Evolutionary conservation across 2,329 filamentous ascomycete species (phyloP).

Genomic region (Aspergillus fischeri): DNA sequence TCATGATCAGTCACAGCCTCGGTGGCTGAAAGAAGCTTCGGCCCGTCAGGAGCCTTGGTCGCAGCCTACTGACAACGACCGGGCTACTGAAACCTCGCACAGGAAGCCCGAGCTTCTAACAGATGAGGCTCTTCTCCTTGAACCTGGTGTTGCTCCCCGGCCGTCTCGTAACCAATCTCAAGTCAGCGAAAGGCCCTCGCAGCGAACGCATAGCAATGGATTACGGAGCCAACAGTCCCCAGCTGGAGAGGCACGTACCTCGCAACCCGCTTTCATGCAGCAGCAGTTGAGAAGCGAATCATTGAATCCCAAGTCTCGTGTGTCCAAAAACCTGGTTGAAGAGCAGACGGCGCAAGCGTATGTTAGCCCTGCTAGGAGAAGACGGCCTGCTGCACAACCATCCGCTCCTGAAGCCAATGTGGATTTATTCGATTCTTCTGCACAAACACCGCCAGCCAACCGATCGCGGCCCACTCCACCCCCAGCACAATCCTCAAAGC

Average conservation of each 20-base stretch:
- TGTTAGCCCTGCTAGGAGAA: conserved; percentile 78
- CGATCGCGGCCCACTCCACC: conserved; percentile 30
- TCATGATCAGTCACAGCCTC: conserved; percentile 76
- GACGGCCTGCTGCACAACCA: conserved; percentile 50
- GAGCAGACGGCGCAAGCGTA: conserved; percentile 80
- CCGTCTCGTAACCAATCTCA: conserved; percentile 23
- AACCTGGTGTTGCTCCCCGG: conserved; percentile 26
- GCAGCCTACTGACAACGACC: conserved; percentile 15
- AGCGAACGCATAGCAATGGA: conserved; percentile 15
- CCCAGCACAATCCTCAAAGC: conserved; percentile 34
- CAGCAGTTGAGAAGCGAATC: conserved; percentile 34
- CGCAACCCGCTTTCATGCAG: conserved; percentile 55
- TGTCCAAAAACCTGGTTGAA: conserved; percentile 70
- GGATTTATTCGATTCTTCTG: conserved; percentile 60
- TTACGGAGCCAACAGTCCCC: conserved; percentile 21
- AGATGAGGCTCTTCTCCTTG: conserved; percentile 51
- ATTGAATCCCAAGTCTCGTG: conserved; percentile 53
- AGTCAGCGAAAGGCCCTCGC: conserved; percentile 18
- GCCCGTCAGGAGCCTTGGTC: conserved; percentile 19
- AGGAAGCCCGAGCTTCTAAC: conserved; percentile 42
- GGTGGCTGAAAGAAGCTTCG: conserved; percentile 83
- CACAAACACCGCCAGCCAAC: conserved; percentile 21
- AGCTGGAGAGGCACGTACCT: conserved; percentile 19
- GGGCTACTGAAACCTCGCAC: conserved; percentile 17
- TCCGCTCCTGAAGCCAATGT: conserved; percentile 47